Evolutionary conservation across 164 flowering plant genomes (phyloP).

Genomic region (Chimonanthus praecox): DNA sequence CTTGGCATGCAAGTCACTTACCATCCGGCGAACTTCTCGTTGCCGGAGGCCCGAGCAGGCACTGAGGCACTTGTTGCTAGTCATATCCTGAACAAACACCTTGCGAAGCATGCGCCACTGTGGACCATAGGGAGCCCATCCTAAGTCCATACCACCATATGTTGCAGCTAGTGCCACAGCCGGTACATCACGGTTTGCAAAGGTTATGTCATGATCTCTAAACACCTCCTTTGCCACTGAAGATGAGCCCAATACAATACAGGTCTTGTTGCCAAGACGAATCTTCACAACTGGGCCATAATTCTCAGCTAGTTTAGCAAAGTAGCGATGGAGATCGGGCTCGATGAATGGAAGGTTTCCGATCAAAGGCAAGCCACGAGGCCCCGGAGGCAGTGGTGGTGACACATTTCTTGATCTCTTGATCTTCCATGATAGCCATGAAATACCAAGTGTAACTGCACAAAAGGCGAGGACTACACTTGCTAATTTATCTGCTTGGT

Average conservation of each 20-base stretch:
- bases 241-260: slow-evolving; percentile 24
- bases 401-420: background rate
- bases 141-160: background rate
- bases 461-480: too few species aligned
- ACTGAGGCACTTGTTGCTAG: slow-evolving; percentile 17
- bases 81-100: background rate
- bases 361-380: slow-evolving; percentile 37
- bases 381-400: slow-evolving; percentile 39
- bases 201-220: slow-evolving; percentile 19
- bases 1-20: slow-evolving; percentile 8
- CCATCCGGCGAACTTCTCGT: slow-evolving; percentile 16
- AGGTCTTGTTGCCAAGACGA: slow-evolving; percentile 19
- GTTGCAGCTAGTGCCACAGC: background rate
- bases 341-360: slow-evolving; percentile 42
- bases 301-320: slow-evolving; percentile 12
- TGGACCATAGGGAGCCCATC: background rate
- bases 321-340: slow-evolving; percentile 25
- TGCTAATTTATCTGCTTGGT: too few species aligned
- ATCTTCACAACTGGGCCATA: slow-evolving; percentile 29
- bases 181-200: slow-evolving; percentile 23
- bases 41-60: slow-evolving; percentile 16
- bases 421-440: background rate
- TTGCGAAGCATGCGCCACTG: slow-evolving; percentile 5
- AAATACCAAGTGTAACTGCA: too few species aligned
- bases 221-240: slow-evolving; percentile 17